Percentiles rank a stretch among this genome's conserved stretches.
These are phyloP conservation scores for Whalleya microplaca DNA, from an alignment of 2,329 filamentous ascomycete species.

Conservation along the genomic window DNA sequence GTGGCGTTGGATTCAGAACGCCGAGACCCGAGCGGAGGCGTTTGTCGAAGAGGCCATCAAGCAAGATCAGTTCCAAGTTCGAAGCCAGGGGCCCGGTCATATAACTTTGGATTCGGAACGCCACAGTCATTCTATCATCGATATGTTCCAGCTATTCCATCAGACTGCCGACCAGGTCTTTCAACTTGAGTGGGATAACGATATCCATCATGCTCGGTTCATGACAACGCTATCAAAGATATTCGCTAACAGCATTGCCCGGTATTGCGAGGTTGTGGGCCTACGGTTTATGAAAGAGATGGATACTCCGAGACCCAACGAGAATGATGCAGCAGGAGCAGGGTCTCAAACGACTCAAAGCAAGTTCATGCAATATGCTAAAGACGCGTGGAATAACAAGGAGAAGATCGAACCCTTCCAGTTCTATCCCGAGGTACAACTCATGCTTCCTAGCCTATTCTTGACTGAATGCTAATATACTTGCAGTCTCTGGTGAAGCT, in stretches of 20 bases:
- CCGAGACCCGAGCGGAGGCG: slow-evolving; percentile 76
- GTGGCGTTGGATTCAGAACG: slow-evolving; percentile 89
- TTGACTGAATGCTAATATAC: slow-evolving; percentile 34
- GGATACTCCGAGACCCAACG: slow-evolving; percentile 87
- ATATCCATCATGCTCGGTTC: slow-evolving; percentile 91
- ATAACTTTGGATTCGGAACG: slow-evolving; percentile 77
- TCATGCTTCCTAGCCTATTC: slow-evolving; percentile 27
- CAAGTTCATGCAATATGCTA: slow-evolving; percentile 89
- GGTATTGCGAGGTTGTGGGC: slow-evolving; percentile 91
- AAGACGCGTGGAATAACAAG: slow-evolving; percentile 89
- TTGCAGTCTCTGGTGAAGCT: slow-evolving; percentile 90
- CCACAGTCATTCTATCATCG: slow-evolving; percentile 90
- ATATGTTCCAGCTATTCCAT: slow-evolving; percentile 92
- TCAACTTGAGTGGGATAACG: slow-evolving; percentile 88
- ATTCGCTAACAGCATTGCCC: slow-evolving; percentile 79
- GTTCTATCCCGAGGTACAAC: slow-evolving; percentile 82
- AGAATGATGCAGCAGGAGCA: slow-evolving; percentile 70
- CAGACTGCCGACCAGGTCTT: slow-evolving; percentile 88
- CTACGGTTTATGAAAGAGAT: slow-evolving; percentile 86
- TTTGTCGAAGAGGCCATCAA: slow-evolving; percentile 92
- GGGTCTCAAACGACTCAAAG: slow-evolving; percentile 83
- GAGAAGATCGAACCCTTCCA: slow-evolving; percentile 96
- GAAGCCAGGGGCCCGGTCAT: slow-evolving; percentile 64
- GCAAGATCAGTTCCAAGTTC: slow-evolving; percentile 83
- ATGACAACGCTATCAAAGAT: slow-evolving; percentile 92